phyloP scores from a whole-genome alignment of 495 filamentous ascomycete species.

The Penicillium turbatum region DNA sequence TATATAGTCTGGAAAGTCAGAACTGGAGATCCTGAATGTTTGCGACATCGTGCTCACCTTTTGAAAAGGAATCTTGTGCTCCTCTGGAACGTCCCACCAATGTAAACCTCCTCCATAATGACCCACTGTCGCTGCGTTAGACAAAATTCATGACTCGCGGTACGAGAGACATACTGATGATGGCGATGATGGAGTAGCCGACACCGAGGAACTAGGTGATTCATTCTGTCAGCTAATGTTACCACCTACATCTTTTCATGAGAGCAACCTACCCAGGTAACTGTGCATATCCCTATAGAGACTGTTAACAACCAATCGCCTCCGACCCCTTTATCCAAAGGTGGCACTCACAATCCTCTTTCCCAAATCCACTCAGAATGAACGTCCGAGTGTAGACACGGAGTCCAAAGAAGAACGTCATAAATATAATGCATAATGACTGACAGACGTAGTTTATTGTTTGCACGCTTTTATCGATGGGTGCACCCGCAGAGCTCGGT shows the following conservation, averaged over 20 bases:
- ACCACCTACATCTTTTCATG: background rate
- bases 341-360: slow-evolving; percentile 27
- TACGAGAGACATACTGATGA: slow-evolving; percentile 19
- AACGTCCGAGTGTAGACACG: slow-evolving; percentile 24
- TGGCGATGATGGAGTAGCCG: slow-evolving; percentile 24
- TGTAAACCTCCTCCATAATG: slow-evolving; percentile 27
- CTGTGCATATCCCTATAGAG: slow-evolving; percentile 2
- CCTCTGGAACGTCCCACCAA: slow-evolving; percentile 13
- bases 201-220: slow-evolving; percentile 21
- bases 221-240: background rate
- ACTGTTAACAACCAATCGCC: background rate
- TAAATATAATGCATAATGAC: slow-evolving; percentile 25
- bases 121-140: slow-evolving; percentile 22
- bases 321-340: too few relatives aligned
- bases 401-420: slow-evolving; percentile 24
- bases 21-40: background rate
- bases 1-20: slow-evolving; percentile 23
- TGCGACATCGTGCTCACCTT: slow-evolving; percentile 12
- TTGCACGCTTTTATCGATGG: slow-evolving; percentile 20
- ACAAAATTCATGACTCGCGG: background rate
- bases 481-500: slow-evolving; percentile 2
- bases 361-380: slow-evolving; percentile 22
- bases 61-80: slow-evolving; percentile 17
- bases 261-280: background rate
- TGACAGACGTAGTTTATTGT: slow-evolving; percentile 25